Conservation (phyloP, 108 stramenopile species). For the Cyclostephanos tholiformis region DNA sequence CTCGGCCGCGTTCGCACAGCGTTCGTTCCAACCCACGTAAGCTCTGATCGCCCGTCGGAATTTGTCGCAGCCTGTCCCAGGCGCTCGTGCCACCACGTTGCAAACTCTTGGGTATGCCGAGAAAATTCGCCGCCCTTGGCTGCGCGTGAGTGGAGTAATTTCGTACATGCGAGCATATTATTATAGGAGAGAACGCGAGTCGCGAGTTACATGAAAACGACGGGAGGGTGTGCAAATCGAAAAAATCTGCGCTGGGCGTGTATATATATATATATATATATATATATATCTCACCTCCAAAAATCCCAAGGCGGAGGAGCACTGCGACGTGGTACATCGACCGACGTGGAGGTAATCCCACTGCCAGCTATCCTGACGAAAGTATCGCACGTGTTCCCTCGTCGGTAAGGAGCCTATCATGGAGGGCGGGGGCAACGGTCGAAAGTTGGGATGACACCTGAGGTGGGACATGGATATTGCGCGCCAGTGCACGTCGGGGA, state of each 20-base stretch:
- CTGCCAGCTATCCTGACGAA: conserved; percentile 91
- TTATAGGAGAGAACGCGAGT: too few species aligned
- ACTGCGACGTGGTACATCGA: conserved; percentile 83
- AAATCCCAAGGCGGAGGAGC: conserved; percentile 79
- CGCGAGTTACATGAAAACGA: too few species aligned
- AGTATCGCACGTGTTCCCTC: conserved; percentile 70
- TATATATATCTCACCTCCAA: conserved; percentile 42
- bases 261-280: too few species aligned
- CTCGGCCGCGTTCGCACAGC: conserved; percentile 38
- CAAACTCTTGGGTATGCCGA: conserved; percentile 71
- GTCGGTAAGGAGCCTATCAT: conserved; percentile 42
- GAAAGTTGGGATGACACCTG: conserved; percentile 74
- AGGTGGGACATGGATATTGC: conserved; percentile 79
- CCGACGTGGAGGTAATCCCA: conserved; percentile 86
- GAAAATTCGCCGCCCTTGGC: conserved; percentile 54
- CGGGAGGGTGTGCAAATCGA: too few species aligned
- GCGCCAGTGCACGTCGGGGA: conserved; percentile 82
- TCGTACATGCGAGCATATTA: too few species aligned
- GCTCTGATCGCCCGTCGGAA: conserved; percentile 26
- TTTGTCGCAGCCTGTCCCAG: conserved; percentile 61
- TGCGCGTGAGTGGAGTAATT: neutral
- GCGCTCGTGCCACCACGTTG: conserved; percentile 63
- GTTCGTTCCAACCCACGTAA: conserved; percentile 65
- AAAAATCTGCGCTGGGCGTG: too few species aligned
- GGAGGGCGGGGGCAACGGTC: conserved; percentile 65